Percentiles rank a stretch among this genome's conserved stretches.
phyloP scores from a whole-genome alignment of 2,329 filamentous ascomycete genomes.

The Septoria linicola region DNA sequence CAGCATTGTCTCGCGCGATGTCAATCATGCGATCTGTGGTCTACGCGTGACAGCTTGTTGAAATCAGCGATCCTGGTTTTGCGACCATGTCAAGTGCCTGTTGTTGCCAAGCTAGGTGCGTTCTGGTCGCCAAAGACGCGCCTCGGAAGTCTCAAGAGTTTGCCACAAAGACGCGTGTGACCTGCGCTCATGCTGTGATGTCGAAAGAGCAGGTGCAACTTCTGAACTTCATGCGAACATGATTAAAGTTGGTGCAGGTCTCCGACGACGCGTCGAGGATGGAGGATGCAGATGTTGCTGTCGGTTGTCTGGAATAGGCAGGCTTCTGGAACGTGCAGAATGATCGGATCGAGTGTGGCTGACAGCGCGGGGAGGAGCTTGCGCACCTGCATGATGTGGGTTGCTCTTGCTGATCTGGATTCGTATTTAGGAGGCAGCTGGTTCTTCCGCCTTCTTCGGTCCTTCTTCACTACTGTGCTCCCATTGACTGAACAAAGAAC shows the following conservation, averaged over 20 bases:
- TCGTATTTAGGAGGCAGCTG: too few species aligned
- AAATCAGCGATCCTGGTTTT: too few species aligned
- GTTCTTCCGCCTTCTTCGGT: neutral
- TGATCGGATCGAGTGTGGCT: neutral
- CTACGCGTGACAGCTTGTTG: too few species aligned
- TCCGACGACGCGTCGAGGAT: too few species aligned
- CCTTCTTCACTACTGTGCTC: neutral
- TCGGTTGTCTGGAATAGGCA: conserved; percentile 1
- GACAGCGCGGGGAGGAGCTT: neutral
- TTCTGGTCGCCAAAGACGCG: neutral
- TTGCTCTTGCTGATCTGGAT: neutral
- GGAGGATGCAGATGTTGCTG: neutral
- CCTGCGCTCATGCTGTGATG: too few species aligned
- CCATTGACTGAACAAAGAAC: too few species aligned
- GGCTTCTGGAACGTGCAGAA: conserved; percentile 1
- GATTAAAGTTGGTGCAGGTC: too few species aligned
- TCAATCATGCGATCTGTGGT: conserved; percentile 1
- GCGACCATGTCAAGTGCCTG: too few species aligned
- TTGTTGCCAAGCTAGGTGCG: too few species aligned
- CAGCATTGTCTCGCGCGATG: conserved; percentile 63
- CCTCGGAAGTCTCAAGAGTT: neutral
- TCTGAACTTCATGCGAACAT: too few species aligned
- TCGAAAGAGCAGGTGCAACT: neutral
- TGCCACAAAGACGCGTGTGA: conserved; percentile 6
- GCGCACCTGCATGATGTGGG: conserved; percentile 10